Evolutionary conservation across 495 filamentous ascomycete genomes (phyloP), one percentile per base, ranked within the genome.

Genomic region (Penicillium turbatum): DNA sequence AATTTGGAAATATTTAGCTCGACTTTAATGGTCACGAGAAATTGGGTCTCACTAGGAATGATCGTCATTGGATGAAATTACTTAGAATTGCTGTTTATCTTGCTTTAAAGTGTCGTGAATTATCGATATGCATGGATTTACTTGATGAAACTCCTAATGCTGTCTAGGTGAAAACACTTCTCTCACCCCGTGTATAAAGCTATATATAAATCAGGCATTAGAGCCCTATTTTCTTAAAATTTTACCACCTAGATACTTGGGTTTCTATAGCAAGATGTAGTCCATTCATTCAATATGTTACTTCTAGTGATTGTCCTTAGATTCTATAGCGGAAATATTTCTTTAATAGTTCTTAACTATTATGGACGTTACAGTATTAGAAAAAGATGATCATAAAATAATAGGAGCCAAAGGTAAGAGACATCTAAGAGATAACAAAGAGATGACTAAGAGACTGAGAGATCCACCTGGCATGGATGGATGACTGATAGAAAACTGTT

Each of bases 261-360:
- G 15, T 44, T 45, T 45, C 29, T 45, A 17, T 45, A 44, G 41
- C 27, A 44, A n/a, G 42, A 45, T 45, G 29, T 45, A 45, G 27
- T 45, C 32, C 5, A 16, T 45, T 32, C 29, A 45, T 45, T 45
- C 26, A 45, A 45, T 32, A 45, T 45, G 10, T 45, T 32, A 19
- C 42, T 45, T 45, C 29, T 45, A 45, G 27, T 32, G 29, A 45
- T 45, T 32, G 29, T 45, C 42, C 42, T 43, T 29, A 30, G 29
- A 32, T 45, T 45, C 42, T 19, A 45, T 17, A 17, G 29, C 42
- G 42, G 42, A 45, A 34, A 17, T 32, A 45, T 45, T 45, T 32
- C 42, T 32, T 32, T 45, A 4, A 32, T 32, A 3, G 16, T 16
- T 32, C 16, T 45, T 32, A 17, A 32, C 29, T 19, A 45, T 45